A percentile compares a stretch with the other conserved stretches of the same genome.
phyloP scores from a whole-genome alignment of 129 eudicot genomes.

The Tagetes patula region DNA sequence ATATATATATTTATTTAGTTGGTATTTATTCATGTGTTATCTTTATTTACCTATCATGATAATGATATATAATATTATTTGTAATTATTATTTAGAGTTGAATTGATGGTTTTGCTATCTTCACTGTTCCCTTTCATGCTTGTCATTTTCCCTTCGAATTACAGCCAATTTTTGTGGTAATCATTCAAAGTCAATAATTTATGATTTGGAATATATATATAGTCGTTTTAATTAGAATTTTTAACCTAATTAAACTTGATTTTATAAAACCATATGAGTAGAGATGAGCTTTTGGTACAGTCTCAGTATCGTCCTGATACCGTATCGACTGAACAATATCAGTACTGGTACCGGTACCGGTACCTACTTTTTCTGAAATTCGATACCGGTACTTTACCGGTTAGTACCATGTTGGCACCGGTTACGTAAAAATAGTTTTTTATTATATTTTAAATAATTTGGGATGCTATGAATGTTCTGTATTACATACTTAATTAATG shows the following conservation, averaged over 20 bases:
- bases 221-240: background rate
- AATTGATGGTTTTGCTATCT: conserved; percentile 15
- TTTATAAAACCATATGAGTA: background rate
- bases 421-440: too few species aligned
- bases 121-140: conserved; percentile 27
- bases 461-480: too few species aligned
- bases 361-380: too few species aligned
- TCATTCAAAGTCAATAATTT: conserved; percentile 17
- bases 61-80: background rate
- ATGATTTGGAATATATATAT: background rate
- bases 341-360: too few species aligned
- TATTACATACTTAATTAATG: too few species aligned
- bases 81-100: conserved; percentile 5
- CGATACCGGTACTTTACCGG: too few species aligned
- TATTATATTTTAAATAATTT: too few species aligned
- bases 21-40: conserved; percentile 1
- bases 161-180: conserved; percentile 21
- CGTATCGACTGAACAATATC: too few species aligned
- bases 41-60: background rate
- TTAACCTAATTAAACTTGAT: background rate
- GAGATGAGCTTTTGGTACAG: too few species aligned
- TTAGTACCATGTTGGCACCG: too few species aligned
- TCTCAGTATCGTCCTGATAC: too few species aligned
- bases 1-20: background rate
- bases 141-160: conserved; percentile 31